Conservation (phyloP, 352 stramenopile genomes). For the Hyaloperonospora arabidopsidis region DNA sequence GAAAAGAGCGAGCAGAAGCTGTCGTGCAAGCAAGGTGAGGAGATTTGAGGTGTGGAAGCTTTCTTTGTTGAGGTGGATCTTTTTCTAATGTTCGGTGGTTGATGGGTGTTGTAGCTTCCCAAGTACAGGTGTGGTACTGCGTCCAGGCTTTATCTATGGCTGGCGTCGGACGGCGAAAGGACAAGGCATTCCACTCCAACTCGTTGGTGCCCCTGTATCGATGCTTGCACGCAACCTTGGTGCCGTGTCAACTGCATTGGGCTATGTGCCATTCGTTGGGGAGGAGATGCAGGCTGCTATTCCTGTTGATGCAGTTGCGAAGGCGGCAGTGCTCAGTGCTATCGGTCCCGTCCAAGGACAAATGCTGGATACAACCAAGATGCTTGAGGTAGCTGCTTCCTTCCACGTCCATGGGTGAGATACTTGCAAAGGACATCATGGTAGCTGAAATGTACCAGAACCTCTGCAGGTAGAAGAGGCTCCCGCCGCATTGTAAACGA, state of each 20-base stretch:
- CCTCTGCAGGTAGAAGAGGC: too few species aligned
- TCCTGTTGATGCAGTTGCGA: conserved; percentile 60
- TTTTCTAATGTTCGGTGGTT: background rate
- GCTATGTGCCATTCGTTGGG: conserved; percentile 56
- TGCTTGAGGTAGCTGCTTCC: conserved; percentile 65
- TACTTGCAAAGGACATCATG: too few species aligned
- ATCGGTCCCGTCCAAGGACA: conserved; percentile 54
- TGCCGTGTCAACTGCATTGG: conserved; percentile 44
- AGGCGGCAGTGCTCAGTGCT: conserved; percentile 75
- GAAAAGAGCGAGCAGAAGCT: conserved; percentile 81
- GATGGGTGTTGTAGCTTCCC: conserved; percentile 45
- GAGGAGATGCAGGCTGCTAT: conserved; percentile 61
- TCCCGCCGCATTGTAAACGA: too few species aligned
- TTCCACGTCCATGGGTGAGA: conserved; percentile 65
- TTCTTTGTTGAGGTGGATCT: background rate
- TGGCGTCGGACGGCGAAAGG: conserved; percentile 55
- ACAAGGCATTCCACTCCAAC: conserved; percentile 62
- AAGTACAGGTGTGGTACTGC: conserved; percentile 65
- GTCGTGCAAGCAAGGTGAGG: conserved; percentile 53
- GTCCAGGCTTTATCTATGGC: conserved; percentile 88
- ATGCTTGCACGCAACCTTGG: conserved; percentile 53
- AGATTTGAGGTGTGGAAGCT: background rate
- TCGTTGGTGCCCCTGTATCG: conserved; percentile 62
- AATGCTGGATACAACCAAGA: conserved; percentile 61
- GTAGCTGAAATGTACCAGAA: too few species aligned